phyloP scores from a whole-genome alignment of 768 basidiomycete species.

The Tricholoma sp. region DNA sequence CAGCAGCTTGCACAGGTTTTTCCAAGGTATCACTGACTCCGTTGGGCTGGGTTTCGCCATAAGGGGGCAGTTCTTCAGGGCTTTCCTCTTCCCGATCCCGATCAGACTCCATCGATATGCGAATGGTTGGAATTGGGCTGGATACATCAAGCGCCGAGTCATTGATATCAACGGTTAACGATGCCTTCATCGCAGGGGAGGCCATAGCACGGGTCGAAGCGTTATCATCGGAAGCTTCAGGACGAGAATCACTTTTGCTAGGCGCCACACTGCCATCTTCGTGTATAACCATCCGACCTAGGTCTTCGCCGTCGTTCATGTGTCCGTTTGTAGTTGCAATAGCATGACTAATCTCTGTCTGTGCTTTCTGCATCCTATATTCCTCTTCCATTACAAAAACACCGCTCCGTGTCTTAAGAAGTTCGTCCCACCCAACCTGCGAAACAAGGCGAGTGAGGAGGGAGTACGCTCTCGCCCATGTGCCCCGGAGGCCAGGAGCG shows the following conservation, averaged over 20 bases:
- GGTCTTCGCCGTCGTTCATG: conserved; percentile 22
- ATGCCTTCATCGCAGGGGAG: conserved; percentile 32
- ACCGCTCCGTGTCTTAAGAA: conserved; percentile 86
- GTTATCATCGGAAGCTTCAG: conserved; percentile 48
- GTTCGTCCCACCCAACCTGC: conserved; percentile 98
- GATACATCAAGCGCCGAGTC: conserved; percentile 16
- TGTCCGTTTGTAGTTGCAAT: conserved; percentile 19
- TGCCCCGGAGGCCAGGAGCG: conserved; percentile 89
- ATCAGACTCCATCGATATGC: conserved; percentile 69
- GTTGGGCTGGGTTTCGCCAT: conserved; percentile 28
- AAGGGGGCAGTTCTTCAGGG: conserved; percentile 16
- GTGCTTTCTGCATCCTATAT: conserved; percentile 93
- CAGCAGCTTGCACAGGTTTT: conserved; percentile 49
- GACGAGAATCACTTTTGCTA: conserved; percentile 15
- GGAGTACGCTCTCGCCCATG: conserved; percentile 92
- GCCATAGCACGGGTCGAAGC: conserved; percentile 65
- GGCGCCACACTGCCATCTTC: conserved; percentile 54
- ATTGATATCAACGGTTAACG: conserved; percentile 23
- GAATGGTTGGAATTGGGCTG: conserved; percentile 55
- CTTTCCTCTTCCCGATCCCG: conserved; percentile 35
- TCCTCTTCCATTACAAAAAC: conserved; percentile 99
- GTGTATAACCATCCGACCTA: conserved; percentile 43
- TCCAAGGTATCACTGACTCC: conserved; percentile 32
- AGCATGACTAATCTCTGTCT: conserved; percentile 54
- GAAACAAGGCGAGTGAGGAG: conserved; percentile 88